Conservation (phyloP, 345 rosid species). For the Citrus unshiu region DNA sequence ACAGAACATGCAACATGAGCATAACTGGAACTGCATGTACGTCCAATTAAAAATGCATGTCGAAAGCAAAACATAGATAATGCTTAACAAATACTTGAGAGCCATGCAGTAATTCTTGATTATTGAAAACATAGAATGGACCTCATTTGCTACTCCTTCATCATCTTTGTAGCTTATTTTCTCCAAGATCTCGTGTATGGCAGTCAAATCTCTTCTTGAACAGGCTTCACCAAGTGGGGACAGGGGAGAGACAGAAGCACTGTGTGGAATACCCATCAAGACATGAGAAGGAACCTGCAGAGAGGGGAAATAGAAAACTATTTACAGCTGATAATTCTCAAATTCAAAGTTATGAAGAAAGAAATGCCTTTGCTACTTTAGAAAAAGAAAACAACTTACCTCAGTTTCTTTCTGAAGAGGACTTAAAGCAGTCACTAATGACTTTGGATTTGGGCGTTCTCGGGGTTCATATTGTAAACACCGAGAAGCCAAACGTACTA, state of each 20-base stretch:
- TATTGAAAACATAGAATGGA: constrained; percentile 12
- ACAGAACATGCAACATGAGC: background rate
- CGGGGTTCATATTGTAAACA: constrained; percentile 94
- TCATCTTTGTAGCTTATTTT: constrained; percentile 80
- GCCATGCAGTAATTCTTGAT: background rate
- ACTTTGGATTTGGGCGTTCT: constrained; percentile 84
- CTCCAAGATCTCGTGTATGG: constrained; percentile 74
- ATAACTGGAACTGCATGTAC: background rate
- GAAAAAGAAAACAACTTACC: constrained; percentile 39
- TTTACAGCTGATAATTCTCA: background rate
- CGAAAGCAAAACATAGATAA: background rate
- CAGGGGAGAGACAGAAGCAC: constrained; percentile 49
- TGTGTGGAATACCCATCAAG: constrained; percentile 77
- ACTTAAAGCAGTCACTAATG: constrained; percentile 63
- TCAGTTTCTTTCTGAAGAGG: constrained; percentile 89
- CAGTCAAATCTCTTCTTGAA: constrained; percentile 73
- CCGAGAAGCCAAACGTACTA: constrained; percentile 85
- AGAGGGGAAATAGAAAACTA: background rate
- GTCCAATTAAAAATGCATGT: background rate
- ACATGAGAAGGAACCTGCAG: constrained; percentile 80
- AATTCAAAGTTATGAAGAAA: background rate
- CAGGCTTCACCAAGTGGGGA: constrained; percentile 97
- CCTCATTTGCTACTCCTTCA: constrained; percentile 90
- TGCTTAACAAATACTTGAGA: background rate
- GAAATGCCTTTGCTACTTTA: constrained; percentile 11